phyloP scores from a whole-genome alignment of 1,139 yeast species.

The Geotrichum citri-aurantii region DNA sequence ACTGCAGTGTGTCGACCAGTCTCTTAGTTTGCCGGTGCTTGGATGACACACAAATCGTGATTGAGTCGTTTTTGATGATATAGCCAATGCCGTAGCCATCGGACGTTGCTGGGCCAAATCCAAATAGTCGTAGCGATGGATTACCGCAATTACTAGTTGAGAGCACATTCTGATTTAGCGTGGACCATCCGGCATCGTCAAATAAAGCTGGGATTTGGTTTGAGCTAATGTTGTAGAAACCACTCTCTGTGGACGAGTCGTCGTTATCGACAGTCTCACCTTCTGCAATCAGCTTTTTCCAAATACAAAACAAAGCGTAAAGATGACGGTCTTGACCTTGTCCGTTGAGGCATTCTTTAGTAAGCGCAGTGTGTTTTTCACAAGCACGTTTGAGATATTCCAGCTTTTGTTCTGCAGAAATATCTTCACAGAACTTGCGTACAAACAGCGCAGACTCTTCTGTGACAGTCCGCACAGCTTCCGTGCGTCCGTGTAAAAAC shows the following conservation, averaged over 20 bases:
- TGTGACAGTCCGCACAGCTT: conserved; percentile 81
- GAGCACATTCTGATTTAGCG: conserved; percentile 57
- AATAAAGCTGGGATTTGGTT: conserved; percentile 53
- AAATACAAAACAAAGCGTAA: conserved; percentile 78
- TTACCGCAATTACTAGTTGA: conserved; percentile 75
- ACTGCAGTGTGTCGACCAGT: conserved; percentile 67
- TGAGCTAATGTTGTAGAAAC: conserved; percentile 10
- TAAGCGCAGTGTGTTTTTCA: conserved; percentile 57
- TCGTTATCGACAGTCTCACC: conserved; percentile 25
- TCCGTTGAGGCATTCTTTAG: conserved; percentile 65
- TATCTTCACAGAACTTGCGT: conserved; percentile 73
- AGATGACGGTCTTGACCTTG: conserved; percentile 87
- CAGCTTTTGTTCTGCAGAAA: conserved; percentile 56
- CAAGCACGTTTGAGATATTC: conserved; percentile 63
- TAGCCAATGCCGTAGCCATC: conserved; percentile 94
- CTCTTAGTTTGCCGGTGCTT: conserved; percentile 87
- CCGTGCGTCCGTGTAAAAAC: conserved; percentile 86
- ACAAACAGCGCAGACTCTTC: conserved; percentile 75
- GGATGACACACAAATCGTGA: conserved; percentile 81
- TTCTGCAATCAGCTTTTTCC: conserved; percentile 66
- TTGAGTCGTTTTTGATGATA: conserved; percentile 76
- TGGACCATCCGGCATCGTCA: conserved; percentile 72
- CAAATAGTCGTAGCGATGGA: conserved; percentile 79
- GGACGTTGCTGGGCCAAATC: conserved; percentile 87
- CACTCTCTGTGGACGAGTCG: conserved; percentile 21